Evolutionary conservation across 129 eudicot species (phyloP).

Genomic region (Pseudognaphalium luteoalbum): DNA sequence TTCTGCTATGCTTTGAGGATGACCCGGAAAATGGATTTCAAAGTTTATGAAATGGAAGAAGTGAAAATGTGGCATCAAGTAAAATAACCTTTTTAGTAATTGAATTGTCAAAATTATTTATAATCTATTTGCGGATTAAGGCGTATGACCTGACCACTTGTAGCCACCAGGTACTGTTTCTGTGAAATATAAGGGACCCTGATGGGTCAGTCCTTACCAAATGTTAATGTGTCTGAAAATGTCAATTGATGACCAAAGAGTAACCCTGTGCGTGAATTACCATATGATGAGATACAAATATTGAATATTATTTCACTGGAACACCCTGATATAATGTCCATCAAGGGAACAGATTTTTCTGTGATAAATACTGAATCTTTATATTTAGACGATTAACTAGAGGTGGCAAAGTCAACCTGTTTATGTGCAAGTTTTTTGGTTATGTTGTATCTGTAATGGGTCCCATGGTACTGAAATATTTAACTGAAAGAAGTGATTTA

Average conservation of each 20-base stretch:
- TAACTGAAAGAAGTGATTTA: neutral
- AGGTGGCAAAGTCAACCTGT: neutral
- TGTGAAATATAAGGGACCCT: neutral
- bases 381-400: no score
- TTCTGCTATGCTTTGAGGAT: neutral
- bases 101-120: neutral
- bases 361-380: no score
- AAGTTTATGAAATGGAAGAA: neutral
- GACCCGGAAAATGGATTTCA: neutral
- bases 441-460: neutral
- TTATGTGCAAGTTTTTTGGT: neutral
- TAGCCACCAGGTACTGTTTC: neutral
- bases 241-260: neutral
- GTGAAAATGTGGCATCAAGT: no score
- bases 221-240: neutral
- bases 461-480: neutral
- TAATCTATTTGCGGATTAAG: neutral
- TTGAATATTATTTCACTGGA: neutral
- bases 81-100: neutral
- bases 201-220: neutral
- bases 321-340: neutral
- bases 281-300: neutral
- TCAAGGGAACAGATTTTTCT: no score
- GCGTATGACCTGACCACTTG: neutral
- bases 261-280: neutral